These are phyloP conservation scores for Neonectria hederae DNA, from an alignment of 2,329 filamentous ascomycete species.

Conservation along the genomic window DNA sequence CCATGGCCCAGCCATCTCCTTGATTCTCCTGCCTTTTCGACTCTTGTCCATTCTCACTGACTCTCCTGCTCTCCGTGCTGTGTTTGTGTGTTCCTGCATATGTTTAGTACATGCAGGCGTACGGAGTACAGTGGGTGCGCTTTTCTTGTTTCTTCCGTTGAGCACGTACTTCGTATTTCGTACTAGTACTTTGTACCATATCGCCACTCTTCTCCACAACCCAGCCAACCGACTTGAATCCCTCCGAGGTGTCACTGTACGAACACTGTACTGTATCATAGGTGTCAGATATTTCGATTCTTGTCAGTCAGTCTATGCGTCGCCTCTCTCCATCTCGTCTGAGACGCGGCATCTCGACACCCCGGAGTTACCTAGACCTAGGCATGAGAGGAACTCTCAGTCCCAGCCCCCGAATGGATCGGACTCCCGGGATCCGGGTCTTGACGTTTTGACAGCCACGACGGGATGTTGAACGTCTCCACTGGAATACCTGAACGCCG, in stretches of 20 bases:
- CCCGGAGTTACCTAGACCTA: neutral
- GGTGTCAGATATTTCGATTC: neutral
- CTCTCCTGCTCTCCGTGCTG: neutral
- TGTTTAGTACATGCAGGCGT: neutral
- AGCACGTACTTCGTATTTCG: no score
- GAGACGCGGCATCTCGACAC: conserved; percentile 14
- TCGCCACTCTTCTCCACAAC: neutral
- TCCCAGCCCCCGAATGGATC: conserved; percentile 14
- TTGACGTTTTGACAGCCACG: conserved; percentile 7
- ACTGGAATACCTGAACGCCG: neutral
- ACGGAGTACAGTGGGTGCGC: neutral
- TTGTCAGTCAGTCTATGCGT: neutral
- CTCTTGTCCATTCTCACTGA: neutral
- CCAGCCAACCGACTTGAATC: neutral
- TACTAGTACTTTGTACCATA: no score
- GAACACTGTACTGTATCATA: neutral
- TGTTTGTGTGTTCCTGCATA: conserved; percentile 1
- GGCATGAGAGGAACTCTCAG: neutral
- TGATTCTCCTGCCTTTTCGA: neutral
- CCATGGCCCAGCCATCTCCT: neutral
- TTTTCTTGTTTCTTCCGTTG: neutral
- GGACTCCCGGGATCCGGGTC: conserved; percentile 8
- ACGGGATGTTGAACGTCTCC: conserved; percentile 11
- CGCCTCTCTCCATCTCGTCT: neutral
- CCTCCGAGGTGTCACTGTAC: neutral